Evolutionary conservation across 108 stramenopile genomes (phyloP), one percentile per base, ranked within the genome.

Genomic region (Nitzschia putrida): DNA sequence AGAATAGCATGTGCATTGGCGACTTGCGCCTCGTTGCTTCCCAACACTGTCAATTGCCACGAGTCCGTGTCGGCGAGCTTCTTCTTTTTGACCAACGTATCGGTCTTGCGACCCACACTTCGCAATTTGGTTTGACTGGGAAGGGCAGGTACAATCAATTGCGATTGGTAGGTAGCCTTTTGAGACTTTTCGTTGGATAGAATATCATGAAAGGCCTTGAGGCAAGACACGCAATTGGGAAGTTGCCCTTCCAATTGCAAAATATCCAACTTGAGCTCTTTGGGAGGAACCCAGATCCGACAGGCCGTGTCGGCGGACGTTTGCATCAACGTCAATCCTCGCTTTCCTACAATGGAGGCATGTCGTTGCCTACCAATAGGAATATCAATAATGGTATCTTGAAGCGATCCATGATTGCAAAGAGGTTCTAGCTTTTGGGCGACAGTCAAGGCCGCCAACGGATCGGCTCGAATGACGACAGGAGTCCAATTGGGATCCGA

Each of bases 271-370:
- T 69, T 52, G 25, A 78, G 39, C 55, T 80, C 69, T 44, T 78
- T 78, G 23, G 81, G 85, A 3, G 92, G 92, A 8, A 90, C 80
- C 86, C 87, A 85, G 53, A 93, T 90, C n/a, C 92, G 77, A 14
- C 82, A 82, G 6, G 78, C 29, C 38, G 74, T 61, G 16, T 69
- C 72, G 29, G 89, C 89, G 41, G 77, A 79, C 8, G 87, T 45
- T 26, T 69, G 71, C 21, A 83, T 83, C 41, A 93, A 38, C 2
- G 70, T 74, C 39, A 73, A 39, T 1, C 88, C 91, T 6, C 73
- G 71, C 64, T 82, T 79, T 1, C 91, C 91, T 0, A 93, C 73
- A 26, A 93, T 72, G 12, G 81, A 42, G 12, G 86, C 75, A 64
- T 93, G 89, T 24, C 80, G 54, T 57, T 80, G 42, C 61, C 56